A percentile compares a stretch with the other conserved stretches of the same genome.
phyloP scores from a whole-genome alignment of 164 flowering plant species.

The Berberis vulgaris region DNA sequence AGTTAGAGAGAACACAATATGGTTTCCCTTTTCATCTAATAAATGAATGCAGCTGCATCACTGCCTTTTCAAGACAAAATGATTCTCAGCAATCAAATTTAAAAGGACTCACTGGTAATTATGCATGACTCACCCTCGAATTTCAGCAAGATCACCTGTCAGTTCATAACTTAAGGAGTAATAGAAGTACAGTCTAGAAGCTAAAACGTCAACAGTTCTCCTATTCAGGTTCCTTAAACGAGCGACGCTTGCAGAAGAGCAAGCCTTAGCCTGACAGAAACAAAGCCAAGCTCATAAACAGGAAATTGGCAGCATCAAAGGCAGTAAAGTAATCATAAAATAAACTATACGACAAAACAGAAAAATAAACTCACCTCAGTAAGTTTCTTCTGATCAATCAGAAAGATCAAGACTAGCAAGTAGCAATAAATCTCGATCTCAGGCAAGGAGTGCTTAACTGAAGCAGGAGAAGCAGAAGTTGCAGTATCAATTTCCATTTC shows the following conservation, averaged over 20 bases:
- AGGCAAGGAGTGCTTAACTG: conserved; percentile 55
- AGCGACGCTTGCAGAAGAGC: conserved; percentile 74
- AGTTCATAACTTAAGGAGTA: conserved; percentile 85
- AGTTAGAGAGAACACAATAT: background rate
- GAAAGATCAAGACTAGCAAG: conserved; percentile 69
- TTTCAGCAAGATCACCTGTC: conserved; percentile 91
- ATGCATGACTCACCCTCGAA: conserved; percentile 61
- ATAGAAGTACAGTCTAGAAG: conserved; percentile 80
- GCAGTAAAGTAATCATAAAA: too few relatives aligned
- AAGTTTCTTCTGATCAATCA: conserved; percentile 81
- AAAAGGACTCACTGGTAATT: background rate
- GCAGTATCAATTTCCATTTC: conserved; percentile 94
- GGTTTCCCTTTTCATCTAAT: too few relatives aligned
- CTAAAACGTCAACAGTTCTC: conserved; percentile 85
- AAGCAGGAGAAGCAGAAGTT: conserved; percentile 44
- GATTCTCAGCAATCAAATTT: background rate
- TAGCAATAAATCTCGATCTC: conserved; percentile 86
- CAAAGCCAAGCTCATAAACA: background rate
- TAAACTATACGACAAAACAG: background rate
- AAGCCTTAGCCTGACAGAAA: conserved; percentile 72
- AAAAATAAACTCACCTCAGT: conserved; percentile 44
- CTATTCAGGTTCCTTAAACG: conserved; percentile 71
- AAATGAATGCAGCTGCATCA: background rate
- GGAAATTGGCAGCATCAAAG: too few relatives aligned
- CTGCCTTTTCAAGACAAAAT: background rate